A percentile compares a stretch with the other conserved stretches of the same genome.
Conservation (phyloP, 306 rosid species). For the Nissolia schottii region DNA sequence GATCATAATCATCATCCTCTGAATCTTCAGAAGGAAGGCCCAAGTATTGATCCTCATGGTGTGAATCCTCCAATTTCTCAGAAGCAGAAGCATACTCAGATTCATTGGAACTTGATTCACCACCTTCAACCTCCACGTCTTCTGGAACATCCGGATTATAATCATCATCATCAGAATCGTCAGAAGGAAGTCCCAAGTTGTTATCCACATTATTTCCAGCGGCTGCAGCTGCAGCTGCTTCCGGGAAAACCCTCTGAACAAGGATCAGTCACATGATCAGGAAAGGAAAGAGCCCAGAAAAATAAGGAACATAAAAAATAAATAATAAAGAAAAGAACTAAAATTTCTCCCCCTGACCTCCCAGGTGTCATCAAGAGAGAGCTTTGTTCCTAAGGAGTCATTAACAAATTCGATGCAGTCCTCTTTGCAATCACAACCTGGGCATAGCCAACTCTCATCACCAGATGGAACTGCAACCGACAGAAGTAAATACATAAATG, state of each 20-base stretch:
- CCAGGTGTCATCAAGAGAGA: conserved; percentile 70
- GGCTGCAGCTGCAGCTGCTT: conserved; percentile 67
- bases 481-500: conserved; percentile 18
- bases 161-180: conserved; percentile 88
- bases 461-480: conserved; percentile 82
- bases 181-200: conserved; percentile 73
- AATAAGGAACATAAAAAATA: neutral
- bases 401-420: conserved; percentile 81
- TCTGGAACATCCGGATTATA: conserved; percentile 72
- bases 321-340: no score
- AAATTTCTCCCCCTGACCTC: conserved; percentile 56
- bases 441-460: conserved; percentile 94
- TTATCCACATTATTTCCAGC: conserved; percentile 53
- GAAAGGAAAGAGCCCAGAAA: conserved; percentile 9
- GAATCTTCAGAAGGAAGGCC: conserved; percentile 94
- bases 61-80: conserved; percentile 59
- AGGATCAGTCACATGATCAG: conserved; percentile 31
- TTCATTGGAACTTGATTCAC: conserved; percentile 63
- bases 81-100: conserved; percentile 78
- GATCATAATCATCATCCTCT: conserved; percentile 78
- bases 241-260: conserved; percentile 89
- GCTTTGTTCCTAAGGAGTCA: conserved; percentile 70
- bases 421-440: conserved; percentile 96
- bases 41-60: conserved; percentile 48
- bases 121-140: conserved; percentile 50